phyloP scores from a whole-genome alignment of 75 land plant genomes.

The Larix kaempferi region DNA sequence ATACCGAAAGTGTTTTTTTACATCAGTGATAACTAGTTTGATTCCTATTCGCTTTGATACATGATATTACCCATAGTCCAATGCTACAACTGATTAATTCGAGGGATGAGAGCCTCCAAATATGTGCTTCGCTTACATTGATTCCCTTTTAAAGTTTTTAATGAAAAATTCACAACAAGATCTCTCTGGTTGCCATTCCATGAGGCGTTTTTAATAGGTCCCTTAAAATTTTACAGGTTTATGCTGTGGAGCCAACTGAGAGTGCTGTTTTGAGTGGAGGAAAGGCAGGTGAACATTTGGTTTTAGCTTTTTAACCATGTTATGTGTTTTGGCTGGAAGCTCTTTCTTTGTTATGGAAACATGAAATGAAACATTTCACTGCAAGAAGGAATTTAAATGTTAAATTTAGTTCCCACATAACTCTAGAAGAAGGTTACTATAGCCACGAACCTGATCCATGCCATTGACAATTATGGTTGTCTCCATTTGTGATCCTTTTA shows the following conservation, averaged over 20 bases:
- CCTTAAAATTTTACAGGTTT: constrained; percentile 15
- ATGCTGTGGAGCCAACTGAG: constrained; percentile 34
- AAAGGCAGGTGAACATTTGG: constrained; percentile 24
- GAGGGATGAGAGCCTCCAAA: neutral
- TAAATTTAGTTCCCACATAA: neutral
- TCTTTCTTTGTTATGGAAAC: neutral
- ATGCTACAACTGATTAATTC: neutral
- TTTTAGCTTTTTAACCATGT: neutral
- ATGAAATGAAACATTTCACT: neutral
- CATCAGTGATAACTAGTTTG: neutral
- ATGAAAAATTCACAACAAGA: neutral
- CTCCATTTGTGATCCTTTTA: neutral
- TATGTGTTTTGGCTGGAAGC: neutral
- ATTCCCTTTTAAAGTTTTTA: neutral
- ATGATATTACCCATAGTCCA: neutral
- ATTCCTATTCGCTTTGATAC: neutral
- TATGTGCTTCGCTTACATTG: neutral
- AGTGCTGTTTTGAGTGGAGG: constrained; percentile 37
- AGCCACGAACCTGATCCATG: neutral
- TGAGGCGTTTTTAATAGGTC: neutral
- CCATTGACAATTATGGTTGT: neutral
- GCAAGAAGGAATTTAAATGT: neutral
- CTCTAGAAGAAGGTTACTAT: neutral
- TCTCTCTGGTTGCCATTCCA: neutral
- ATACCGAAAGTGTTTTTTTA: no score